phyloP scores from a whole-genome alignment of 176 grass and related monocot genomes.

The Guadua angustifolia region DNA sequence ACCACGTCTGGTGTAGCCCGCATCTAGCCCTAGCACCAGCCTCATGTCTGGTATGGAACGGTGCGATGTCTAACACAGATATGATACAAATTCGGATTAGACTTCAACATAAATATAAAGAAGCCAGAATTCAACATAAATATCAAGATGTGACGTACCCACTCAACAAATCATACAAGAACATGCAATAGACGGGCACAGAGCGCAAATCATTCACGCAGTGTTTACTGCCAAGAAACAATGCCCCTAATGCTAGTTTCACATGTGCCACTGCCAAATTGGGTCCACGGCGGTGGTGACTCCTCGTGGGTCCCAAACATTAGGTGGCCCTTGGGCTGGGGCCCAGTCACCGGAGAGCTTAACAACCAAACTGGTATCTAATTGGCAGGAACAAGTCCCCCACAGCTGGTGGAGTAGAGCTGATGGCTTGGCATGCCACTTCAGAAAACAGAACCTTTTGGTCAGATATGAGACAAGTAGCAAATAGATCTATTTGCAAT shows the following conservation, averaged over 20 bases:
- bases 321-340: conserved; percentile 34
- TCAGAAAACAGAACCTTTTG: conserved; percentile 45
- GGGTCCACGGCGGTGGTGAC: conserved; percentile 51
- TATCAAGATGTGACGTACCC: neutral
- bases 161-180: conserved; percentile 32
- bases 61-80: neutral
- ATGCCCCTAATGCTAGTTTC: neutral
- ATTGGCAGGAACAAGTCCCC: conserved; percentile 54
- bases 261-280: conserved; percentile 35
- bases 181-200: neutral
- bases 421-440: conserved; percentile 56
- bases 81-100: no score
- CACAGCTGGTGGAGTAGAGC: conserved; percentile 48
- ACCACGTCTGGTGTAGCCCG: no score
- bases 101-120: no score
- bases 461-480: conserved; percentile 51
- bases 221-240: conserved; percentile 39
- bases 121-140: neutral
- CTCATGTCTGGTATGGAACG: no score
- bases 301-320: conserved; percentile 46
- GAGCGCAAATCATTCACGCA: conserved; percentile 12
- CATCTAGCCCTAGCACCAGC: no score
- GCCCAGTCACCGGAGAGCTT: conserved; percentile 31
- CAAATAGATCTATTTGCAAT: conserved; percentile 42
- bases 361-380: conserved; percentile 37